Evolutionary conservation across 352 stramenopile genomes (phyloP).

Genomic region (Globisporangium parvum): DNA sequence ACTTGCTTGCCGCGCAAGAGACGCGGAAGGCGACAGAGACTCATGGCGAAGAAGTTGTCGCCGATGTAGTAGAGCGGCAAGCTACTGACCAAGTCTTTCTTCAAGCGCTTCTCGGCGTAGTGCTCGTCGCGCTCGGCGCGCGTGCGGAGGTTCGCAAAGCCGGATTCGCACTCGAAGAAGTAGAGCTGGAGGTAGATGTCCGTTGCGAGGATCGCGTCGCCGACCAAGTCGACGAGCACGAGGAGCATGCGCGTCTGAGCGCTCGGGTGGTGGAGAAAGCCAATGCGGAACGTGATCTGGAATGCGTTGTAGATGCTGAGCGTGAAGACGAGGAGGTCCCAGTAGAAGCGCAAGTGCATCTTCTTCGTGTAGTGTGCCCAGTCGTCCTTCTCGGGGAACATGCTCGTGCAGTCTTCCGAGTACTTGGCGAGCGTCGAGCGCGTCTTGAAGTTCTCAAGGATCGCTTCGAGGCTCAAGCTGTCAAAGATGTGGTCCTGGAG

Average conservation of each 20-base stretch:
- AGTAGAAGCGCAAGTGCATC: conserved; percentile 50
- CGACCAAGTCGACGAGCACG: conserved; percentile 31
- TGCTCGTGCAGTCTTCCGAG: conserved; percentile 45
- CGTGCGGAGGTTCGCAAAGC: conserved; percentile 46
- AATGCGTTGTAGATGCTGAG: conserved; percentile 68
- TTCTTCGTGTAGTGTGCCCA: conserved; percentile 36
- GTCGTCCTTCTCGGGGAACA: conserved; percentile 55
- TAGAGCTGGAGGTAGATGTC: conserved; percentile 74
- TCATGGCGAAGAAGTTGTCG: conserved; percentile 43
- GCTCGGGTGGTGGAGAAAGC: conserved; percentile 39
- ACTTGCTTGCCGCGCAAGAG: conserved; percentile 42
- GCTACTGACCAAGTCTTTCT: conserved; percentile 35
- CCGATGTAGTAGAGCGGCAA: conserved; percentile 67
- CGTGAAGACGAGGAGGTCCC: conserved; percentile 44
- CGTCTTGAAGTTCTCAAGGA: conserved; percentile 44
- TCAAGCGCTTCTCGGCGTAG: conserved; percentile 35
- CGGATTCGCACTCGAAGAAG: conserved; percentile 67
- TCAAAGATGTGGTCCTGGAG: conserved; percentile 47
- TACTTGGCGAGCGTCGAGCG: conserved; percentile 37
- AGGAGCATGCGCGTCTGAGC: conserved; percentile 16
- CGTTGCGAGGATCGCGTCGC: conserved; percentile 29
- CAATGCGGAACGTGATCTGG: conserved; percentile 64
- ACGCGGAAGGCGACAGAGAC: conserved; percentile 46
- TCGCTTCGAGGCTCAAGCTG: conserved; percentile 33
- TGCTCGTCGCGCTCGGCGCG: conserved; percentile 31